Evolutionary conservation across 164 flowering plant species (phyloP).

Genomic region (Hamamelis virginiana): DNA sequence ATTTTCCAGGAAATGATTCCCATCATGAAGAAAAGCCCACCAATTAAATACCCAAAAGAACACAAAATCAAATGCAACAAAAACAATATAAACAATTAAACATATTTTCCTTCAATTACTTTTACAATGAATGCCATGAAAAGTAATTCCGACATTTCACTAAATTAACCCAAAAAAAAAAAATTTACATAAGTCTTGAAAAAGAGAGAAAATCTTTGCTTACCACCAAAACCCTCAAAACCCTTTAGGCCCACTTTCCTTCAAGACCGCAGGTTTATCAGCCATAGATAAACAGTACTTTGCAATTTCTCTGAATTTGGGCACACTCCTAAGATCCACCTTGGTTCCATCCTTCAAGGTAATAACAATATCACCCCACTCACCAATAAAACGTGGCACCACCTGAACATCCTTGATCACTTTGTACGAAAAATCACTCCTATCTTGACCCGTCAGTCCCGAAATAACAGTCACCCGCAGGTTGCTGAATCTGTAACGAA

Average conservation of each 20-base stretch:
- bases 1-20: no score
- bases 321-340: conserved; percentile 92
- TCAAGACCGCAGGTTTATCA: conserved; percentile 34
- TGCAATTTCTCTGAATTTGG: conserved; percentile 89
- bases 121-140: neutral
- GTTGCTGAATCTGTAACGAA: conserved; percentile 90
- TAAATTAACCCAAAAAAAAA: neutral
- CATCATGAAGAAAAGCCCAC: neutral
- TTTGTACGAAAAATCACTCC: conserved; percentile 81
- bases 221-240: conserved; percentile 30
- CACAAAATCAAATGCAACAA: neutral
- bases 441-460: conserved; percentile 84
- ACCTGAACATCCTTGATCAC: conserved; percentile 90
- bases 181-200: conserved; percentile 2
- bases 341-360: conserved; percentile 85
- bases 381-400: conserved; percentile 92
- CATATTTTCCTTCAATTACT: neutral
- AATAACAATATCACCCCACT: conserved; percentile 93
- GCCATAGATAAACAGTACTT: conserved; percentile 81
- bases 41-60: neutral
- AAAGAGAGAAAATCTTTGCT: neutral
- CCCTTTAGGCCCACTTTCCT: conserved; percentile 52
- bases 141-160: neutral
- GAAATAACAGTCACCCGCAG: conserved; percentile 90
- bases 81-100: neutral